Conservation (phyloP, 768 basidiomycete genomes). For the Candolleomyces eurysporus region DNA sequence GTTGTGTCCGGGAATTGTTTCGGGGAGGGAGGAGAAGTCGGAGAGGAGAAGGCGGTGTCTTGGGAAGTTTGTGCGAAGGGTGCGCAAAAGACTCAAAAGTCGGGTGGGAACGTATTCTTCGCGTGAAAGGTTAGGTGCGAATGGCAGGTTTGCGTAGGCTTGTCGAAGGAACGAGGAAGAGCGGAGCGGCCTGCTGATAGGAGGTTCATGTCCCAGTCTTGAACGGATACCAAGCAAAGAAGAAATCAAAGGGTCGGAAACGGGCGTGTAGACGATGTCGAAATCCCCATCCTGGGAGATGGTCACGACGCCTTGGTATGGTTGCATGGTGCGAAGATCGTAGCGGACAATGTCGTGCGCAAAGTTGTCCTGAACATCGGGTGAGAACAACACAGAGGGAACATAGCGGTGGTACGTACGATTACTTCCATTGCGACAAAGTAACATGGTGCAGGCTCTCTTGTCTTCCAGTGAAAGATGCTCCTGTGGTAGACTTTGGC, state of each 20-base stretch:
- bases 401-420: conserved; percentile 44
- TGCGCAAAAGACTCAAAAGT: conserved; percentile 78
- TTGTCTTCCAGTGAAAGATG: conserved; percentile 80
- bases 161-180: conserved; percentile 57
- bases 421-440: conserved; percentile 95
- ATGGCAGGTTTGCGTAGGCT: conserved; percentile 71
- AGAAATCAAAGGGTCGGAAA: conserved; percentile 81
- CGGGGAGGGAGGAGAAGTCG: conserved; percentile 88
- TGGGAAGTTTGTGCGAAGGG: conserved; percentile 82
- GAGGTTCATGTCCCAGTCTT: conserved; percentile 54
- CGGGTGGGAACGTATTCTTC: conserved; percentile 95
- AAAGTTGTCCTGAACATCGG: conserved; percentile 77
- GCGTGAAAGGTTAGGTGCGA: conserved; percentile 83
- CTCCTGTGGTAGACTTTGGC: conserved; percentile 73
- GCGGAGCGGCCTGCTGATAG: conserved; percentile 55
- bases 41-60: conserved; percentile 91
- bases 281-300: conserved; percentile 83
- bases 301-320: conserved; percentile 80
- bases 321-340: conserved; percentile 72
- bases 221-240: conserved; percentile 73
- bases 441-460: conserved; percentile 83
- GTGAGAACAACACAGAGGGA: background rate
- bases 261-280: conserved; percentile 74
- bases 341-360: conserved; percentile 95
- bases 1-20: conserved; percentile 71